Percentiles rank a stretch among this genome's conserved stretches.
Evolutionary conservation across 306 rosid species (phyloP).

Genomic region (Fragaria ananassa): DNA sequence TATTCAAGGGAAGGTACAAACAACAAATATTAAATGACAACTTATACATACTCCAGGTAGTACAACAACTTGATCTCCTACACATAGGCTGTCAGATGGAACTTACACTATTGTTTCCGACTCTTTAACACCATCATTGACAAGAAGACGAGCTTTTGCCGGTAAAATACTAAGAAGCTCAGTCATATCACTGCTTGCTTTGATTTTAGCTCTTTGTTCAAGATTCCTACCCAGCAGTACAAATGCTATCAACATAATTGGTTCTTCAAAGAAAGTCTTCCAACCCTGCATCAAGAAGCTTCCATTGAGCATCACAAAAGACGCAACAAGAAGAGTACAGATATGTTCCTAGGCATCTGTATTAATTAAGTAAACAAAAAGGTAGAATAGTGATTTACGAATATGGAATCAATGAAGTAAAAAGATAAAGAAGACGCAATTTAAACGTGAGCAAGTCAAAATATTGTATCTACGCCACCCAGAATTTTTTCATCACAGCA

Average conservation of each 20-base stretch:
- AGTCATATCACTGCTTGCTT: slow-evolving; percentile 98
- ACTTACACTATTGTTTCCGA: slow-evolving; percentile 68
- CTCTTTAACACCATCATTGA: slow-evolving; percentile 45
- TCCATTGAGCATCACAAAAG: slow-evolving; percentile 6
- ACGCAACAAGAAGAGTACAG: not conserved
- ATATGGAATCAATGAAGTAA: not conserved
- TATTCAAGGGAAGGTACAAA: not conserved
- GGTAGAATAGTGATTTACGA: not conserved
- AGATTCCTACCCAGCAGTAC: slow-evolving; percentile 95
- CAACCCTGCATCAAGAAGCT: slow-evolving; percentile 71
- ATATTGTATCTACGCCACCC: not conserved
- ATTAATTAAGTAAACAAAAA: not conserved
- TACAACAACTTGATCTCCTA: slow-evolving; percentile 81
- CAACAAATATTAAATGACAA: slow-evolving; percentile 6
- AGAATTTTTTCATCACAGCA: not conserved
- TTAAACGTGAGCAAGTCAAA: not conserved
- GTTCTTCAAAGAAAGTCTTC: slow-evolving; percentile 98
- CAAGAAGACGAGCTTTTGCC: slow-evolving; percentile 88
- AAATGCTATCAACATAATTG: slow-evolving; percentile 95
- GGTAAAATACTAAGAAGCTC: slow-evolving; percentile 89
- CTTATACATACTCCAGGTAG: slow-evolving; percentile 81
- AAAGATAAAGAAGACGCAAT: not conserved
- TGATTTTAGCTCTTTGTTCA: slow-evolving; percentile 94
- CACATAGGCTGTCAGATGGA: slow-evolving; percentile 77
- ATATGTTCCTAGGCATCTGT: not conserved